phyloP scores from a whole-genome alignment of 768 basidiomycete genomes.

The Pisolithus orientalis region DNA sequence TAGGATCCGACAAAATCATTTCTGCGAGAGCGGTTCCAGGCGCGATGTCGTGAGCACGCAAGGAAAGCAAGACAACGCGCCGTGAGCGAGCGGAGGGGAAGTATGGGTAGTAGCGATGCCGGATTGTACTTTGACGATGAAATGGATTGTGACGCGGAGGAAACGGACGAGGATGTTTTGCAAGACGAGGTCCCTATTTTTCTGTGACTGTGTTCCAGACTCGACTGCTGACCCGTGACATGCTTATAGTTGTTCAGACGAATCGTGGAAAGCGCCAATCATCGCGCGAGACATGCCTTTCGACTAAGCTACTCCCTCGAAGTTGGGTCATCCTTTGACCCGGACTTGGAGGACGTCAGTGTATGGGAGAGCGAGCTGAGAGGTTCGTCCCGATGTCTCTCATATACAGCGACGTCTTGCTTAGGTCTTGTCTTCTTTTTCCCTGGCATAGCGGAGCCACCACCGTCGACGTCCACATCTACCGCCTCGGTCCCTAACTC shows the following conservation, averaged over 20 bases:
- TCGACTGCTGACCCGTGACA: conserved; percentile 6
- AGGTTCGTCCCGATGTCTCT: conserved; percentile 25
- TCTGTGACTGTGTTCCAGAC: neutral
- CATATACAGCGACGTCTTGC: neutral
- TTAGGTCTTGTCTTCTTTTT: neutral
- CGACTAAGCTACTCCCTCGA: conserved; percentile 59
- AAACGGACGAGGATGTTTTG: conserved; percentile 54
- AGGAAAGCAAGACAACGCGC: conserved; percentile 37
- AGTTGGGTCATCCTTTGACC: conserved; percentile 74
- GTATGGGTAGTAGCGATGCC: conserved; percentile 37
- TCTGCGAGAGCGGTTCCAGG: conserved; percentile 54
- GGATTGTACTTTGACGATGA: conserved; percentile 21
- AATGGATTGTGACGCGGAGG: conserved; percentile 49
- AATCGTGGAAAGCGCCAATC: conserved; percentile 50
- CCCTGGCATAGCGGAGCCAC: neutral
- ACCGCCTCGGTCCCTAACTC: neutral
- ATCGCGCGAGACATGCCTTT: conserved; percentile 47
- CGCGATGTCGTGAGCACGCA: conserved; percentile 57
- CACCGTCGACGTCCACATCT: neutral
- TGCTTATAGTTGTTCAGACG: conserved; percentile 55
- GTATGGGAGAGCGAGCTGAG: conserved; percentile 55
- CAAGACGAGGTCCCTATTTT: conserved; percentile 49
- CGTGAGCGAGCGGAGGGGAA: conserved; percentile 33
- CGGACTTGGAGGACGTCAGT: conserved; percentile 56
- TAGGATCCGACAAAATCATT: conserved; percentile 49